Conservation (phyloP, 345 rosid genomes). For the Physaria fendleri region DNA sequence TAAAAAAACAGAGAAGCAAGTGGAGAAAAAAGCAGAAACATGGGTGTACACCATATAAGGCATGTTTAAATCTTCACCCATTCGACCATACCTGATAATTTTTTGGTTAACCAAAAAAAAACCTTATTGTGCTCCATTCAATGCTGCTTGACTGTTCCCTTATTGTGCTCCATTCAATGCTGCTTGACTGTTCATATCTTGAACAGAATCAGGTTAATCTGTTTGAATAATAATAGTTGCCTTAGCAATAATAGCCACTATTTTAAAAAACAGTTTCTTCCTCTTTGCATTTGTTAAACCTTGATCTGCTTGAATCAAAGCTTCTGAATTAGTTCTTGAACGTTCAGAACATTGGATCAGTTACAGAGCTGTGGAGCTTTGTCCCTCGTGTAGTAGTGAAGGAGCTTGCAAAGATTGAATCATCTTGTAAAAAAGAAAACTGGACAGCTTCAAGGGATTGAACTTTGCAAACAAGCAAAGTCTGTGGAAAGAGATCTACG, state of each 20-base stretch:
- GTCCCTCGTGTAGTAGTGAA: slow-evolving; percentile 70
- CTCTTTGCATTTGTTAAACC: slow-evolving; percentile 3
- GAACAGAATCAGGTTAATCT: slow-evolving; percentile 66
- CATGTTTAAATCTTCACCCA: slow-evolving; percentile 15
- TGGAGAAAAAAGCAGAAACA: slow-evolving; percentile 39
- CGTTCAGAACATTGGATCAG: slow-evolving; percentile 42
- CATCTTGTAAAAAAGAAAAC: slow-evolving; percentile 13
- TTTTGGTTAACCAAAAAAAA: slow-evolving; percentile 9
- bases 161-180: neutral
- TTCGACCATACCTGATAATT: slow-evolving; percentile 1
- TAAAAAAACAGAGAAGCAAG: slow-evolving; percentile 39
- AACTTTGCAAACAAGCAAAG: slow-evolving; percentile 47
- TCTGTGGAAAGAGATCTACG: slow-evolving; percentile 54
- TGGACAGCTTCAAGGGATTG: slow-evolving; percentile 40
- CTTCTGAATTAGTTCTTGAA: neutral
- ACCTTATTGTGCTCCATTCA: neutral
- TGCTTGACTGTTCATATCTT: slow-evolving; percentile 33
- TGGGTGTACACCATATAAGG: slow-evolving; percentile 44
- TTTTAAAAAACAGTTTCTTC: neutral
- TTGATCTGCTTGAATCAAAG: neutral
- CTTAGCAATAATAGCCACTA: neutral
- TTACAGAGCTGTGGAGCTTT: slow-evolving; percentile 78
- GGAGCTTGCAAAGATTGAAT: slow-evolving; percentile 58
- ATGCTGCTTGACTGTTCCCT: neutral
- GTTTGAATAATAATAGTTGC: neutral